These are phyloP conservation scores for Pilaira anomala DNA, from an alignment of 192 early-diverging fungal genomes.

Conservation along the genomic window DNA sequence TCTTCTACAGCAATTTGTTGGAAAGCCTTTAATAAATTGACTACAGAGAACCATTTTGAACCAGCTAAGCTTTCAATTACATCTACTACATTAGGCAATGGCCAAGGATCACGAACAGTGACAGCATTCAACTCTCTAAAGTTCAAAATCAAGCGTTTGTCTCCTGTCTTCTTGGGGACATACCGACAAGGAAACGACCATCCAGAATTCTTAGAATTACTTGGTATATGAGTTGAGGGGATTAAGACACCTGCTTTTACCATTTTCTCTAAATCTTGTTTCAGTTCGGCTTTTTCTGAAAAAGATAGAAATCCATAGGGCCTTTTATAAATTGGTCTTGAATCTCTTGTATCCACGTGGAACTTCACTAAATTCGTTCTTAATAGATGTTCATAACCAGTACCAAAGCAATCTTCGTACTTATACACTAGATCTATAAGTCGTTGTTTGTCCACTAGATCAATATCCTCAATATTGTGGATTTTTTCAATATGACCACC, in stretches of 20 bases:
- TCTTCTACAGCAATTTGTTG: not conserved
- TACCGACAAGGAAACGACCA: not conserved
- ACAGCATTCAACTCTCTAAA: not conserved
- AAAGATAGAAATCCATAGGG: not conserved
- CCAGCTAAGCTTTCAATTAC: not conserved
- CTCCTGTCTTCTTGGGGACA: not conserved
- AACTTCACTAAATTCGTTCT: not conserved
- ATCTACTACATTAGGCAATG: not conserved
- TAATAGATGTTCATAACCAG: not conserved
- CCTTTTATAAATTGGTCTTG: not conserved
- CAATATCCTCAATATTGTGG: too few relatives aligned
- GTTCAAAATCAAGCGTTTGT: not conserved
- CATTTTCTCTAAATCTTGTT: not conserved
- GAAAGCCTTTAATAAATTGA: not conserved
- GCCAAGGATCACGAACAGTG: not conserved
- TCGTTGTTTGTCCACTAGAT: too few relatives aligned
- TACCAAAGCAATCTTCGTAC: not conserved
- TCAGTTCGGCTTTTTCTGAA: not conserved
- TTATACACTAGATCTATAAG: too few relatives aligned
- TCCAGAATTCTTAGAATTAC: not conserved
- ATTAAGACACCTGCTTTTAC: not conserved
- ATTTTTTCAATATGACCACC: too few relatives aligned
- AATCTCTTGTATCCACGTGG: not conserved
- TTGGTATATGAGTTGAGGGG: not conserved
- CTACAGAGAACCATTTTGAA: not conserved